Evolutionary conservation across 805 yeast species (phyloP), one percentile per base, ranked within the genome.

Genomic region (Ogataea ganodermae): DNA sequence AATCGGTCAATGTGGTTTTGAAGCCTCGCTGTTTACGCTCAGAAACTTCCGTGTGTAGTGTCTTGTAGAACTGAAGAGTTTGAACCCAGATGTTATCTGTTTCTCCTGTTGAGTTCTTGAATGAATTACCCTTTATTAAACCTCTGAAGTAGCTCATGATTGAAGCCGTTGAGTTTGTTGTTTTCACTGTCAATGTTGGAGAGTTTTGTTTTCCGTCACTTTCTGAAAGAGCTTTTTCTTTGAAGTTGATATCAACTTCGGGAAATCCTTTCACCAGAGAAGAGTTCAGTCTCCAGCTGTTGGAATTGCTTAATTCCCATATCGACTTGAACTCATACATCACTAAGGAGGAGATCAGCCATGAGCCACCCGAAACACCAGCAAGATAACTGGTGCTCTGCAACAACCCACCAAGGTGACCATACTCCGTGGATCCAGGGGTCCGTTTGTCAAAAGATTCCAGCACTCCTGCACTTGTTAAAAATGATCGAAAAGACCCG

Each of bases 301-400:
- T 48, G 20, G 55, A 52, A 14, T 58, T 52, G 27, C 52, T 54
- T 37, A 69, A 27, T 42, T 65, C 49, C 4, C 48, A 46, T n/a
- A 71, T 54, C 1, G 71, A 55, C 14, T 65, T 52, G 57, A 72
- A 75, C 52, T 72, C 71, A 52, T 74, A 63, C 12, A 71, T 45
- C 6, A 70, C 60, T 24, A 76, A 52, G 17, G 78, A 75, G 37
- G 84, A 76, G 1, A 84, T 78, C 7, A 82, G 63, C 90, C 91
- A 84, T 38, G 84, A 76, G 0, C 90, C 91, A 1, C 90, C 90
- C 2, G 89, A 82, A 1, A 83, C 74, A 0, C 89, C 89, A 0
- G 80, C 75, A 9, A 84, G 68, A 58, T 84, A 84, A 13, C 76
- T 67, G 0, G 81, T 49, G 6, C 78, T 66, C 55, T 83, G 87